phyloP scores from a whole-genome alignment of 805 yeast species.

The Saturnispora silvae region DNA sequence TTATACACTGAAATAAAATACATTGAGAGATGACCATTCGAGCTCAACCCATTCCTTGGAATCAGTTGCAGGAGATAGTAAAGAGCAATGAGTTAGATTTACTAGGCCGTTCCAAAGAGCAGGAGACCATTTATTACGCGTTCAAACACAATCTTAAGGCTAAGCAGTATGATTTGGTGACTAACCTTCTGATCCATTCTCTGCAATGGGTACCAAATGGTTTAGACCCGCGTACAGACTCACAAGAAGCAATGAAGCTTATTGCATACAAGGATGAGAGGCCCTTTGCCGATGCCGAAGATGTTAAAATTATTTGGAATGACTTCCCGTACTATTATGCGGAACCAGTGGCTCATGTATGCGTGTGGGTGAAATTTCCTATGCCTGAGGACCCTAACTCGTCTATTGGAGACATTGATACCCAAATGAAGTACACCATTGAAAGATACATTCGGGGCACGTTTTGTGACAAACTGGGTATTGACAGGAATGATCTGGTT shows the following conservation, averaged over 20 bases:
- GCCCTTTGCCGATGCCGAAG: constrained; percentile 32
- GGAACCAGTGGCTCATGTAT: constrained; percentile 40
- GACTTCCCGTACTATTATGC: constrained; percentile 61
- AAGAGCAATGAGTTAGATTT: constrained; percentile 32
- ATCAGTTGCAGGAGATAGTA: constrained; percentile 30
- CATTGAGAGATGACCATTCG: constrained; percentile 16
- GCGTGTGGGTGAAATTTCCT: constrained; percentile 56
- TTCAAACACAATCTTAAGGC: constrained; percentile 34
- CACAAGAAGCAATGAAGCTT: constrained; percentile 10
- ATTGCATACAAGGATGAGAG: constrained; percentile 25
- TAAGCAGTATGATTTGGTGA: constrained; percentile 32
- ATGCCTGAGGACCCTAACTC: constrained; percentile 43
- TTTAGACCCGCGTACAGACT: constrained; percentile 3
- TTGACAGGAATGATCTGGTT: constrained; percentile 29
- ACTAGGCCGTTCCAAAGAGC: constrained; percentile 38
- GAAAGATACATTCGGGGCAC: constrained; percentile 37
- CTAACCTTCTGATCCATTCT: constrained; percentile 37
- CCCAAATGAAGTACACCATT: constrained; percentile 30
- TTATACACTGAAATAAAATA: not conserved
- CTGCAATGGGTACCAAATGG: constrained; percentile 39
- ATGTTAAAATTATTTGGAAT: constrained; percentile 39
- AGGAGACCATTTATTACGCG: constrained; percentile 32
- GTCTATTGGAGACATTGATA: constrained; percentile 40
- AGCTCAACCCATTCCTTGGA: constrained; percentile 36
- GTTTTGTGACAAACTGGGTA: constrained; percentile 35